Evolutionary conservation across 768 basidiomycete species (phyloP).

Genomic region (Rhizopogon roseolus): DNA sequence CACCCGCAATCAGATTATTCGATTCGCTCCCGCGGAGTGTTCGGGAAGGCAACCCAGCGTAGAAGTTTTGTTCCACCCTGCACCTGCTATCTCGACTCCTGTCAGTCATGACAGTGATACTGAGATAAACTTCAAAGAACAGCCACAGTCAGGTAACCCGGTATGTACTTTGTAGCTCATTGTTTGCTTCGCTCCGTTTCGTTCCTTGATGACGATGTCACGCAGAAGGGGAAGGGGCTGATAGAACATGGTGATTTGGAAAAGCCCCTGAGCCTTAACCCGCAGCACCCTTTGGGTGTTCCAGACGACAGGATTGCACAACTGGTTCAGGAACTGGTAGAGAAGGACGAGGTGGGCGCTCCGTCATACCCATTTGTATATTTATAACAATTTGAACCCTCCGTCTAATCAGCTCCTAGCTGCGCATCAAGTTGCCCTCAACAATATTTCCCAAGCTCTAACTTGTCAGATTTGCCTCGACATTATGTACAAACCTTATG

Average conservation of each 20-base stretch:
- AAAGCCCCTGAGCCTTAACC: not conserved
- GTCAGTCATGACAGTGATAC: not conserved
- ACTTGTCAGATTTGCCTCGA: constrained; percentile 81
- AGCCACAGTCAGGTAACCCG: no score
- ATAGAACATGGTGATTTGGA: not conserved
- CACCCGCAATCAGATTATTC: constrained; percentile 19
- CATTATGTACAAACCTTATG: constrained; percentile 66
- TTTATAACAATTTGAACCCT: not conserved
- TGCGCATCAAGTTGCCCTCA: constrained; percentile 49
- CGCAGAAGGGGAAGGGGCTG: not conserved
- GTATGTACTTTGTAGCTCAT: not conserved
- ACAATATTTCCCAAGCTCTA: constrained; percentile 54
- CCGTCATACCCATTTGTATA: not conserved
- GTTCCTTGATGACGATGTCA: not conserved
- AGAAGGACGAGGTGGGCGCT: constrained; percentile 33
- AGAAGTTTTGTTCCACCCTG: not conserved
- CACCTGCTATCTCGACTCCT: not conserved
- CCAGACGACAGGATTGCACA: constrained; percentile 28
- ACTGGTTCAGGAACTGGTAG: constrained; percentile 40
- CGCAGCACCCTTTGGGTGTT: not conserved
- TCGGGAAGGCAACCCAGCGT: not conserved
- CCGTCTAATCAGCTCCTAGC: constrained; percentile 37
- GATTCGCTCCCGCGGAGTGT: constrained; percentile 15
- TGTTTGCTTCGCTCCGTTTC: not conserved
- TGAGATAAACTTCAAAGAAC: not conserved